Evolutionary conservation across 1,284 basidiomycete species (phyloP), one percentile per base, ranked within the genome.

Genomic region (Bothia castanella): DNA sequence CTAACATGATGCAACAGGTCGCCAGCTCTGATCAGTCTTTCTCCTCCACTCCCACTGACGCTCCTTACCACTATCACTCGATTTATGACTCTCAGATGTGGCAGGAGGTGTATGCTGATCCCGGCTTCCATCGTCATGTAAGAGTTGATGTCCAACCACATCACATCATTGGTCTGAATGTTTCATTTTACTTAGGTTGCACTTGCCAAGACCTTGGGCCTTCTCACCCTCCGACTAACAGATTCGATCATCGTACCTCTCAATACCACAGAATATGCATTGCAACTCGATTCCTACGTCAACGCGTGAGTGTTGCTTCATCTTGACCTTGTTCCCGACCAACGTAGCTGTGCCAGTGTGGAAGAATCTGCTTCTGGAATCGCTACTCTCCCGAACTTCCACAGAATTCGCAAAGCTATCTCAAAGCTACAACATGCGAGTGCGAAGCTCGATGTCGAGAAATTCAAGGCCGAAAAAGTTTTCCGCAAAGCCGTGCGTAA

Each of bases 41-140:
- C 54, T 54, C 49, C 11, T 52, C 51, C 39, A 69, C 67, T 5
- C 68, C 66, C 1, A 68, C 68, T 40, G 87, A 89, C 62, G 76
- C 90, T 6, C 77, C 80, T 6, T 90, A 90, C 62, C 89, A 90
- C 63, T 90, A 89, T 61, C 85, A 88, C 61, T 87, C 85, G n/a
- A 80, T 91, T 54, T 94, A 88, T 65, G 92, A 94, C 67, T 80
- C 78, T 25, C 79, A 85, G 59, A 71, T 73, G 45, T 94, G 85
- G 85, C 84, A 89, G 68, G 82, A 87, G 59, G 68, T 73, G 25
- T 93, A 82, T 61, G 87, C 78, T 31, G 91, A 94, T 66, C 84
- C 85, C 16, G 82, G 79, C 5, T 93, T 90, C 72, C 68, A 80
- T 58, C 79, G 82, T 47, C 88, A 92, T 69, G 82, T 83, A 60